These are phyloP conservation scores for Dimocarpus longan DNA, from an alignment of 345 rosid species.

Conservation along the genomic window DNA sequence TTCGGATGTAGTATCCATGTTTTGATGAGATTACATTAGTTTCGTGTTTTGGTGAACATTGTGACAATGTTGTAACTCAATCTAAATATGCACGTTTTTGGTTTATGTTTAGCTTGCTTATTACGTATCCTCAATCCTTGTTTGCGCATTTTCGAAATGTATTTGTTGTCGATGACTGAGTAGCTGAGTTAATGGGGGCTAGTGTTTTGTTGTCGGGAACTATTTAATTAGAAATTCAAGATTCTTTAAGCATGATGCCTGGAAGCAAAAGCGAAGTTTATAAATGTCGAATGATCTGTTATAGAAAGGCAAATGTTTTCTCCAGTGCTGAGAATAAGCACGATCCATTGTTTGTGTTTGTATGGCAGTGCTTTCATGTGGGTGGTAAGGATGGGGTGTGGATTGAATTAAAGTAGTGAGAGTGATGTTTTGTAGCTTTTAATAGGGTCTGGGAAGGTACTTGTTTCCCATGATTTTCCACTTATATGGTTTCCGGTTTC, in stretches of 20 bases:
- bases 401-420: background rate
- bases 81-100: background rate
- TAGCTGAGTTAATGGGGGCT: background rate
- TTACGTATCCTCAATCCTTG: background rate
- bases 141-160: background rate
- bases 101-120: background rate
- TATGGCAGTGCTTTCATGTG: background rate
- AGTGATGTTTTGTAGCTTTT: background rate
- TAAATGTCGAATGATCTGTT: background rate
- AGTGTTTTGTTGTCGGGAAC: background rate
- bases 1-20: constrained; percentile 13
- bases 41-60: background rate
- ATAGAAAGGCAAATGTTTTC: background rate
- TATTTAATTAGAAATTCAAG: background rate
- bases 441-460: background rate
- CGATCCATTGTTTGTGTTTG: background rate
- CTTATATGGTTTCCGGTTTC: background rate
- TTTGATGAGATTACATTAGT: constrained; percentile 6
- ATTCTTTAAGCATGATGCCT: background rate
- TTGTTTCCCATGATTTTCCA: background rate
- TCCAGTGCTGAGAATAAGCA: background rate
- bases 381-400: background rate
- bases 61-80: constrained; percentile 10
- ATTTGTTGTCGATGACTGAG: background rate
- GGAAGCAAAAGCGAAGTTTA: background rate